phyloP scores from a whole-genome alignment of 1,284 basidiomycete species.

The Heterobasidion occidentale region DNA sequence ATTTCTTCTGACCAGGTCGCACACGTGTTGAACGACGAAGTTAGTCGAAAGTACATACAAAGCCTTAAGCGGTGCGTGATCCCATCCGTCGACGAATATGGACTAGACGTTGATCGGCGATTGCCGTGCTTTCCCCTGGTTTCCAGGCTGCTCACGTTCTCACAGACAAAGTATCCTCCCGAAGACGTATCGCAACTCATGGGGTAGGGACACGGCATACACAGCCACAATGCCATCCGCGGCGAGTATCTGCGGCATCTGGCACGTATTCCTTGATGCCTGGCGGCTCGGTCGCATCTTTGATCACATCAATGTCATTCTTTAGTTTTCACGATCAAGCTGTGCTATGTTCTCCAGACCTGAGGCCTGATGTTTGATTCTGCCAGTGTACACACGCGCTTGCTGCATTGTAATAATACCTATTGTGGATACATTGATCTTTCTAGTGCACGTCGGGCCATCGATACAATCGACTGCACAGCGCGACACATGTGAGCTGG shows the following conservation, averaged over 20 bases:
- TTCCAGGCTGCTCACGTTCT: conserved; percentile 80
- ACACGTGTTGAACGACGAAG: conserved; percentile 98
- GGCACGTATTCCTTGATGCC: too few species aligned
- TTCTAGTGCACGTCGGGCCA: not conserved
- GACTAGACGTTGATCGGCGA: conserved; percentile 4
- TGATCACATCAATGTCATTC: not conserved
- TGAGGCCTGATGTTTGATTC: not conserved
- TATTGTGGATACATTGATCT: not conserved
- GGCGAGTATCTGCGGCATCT: too few species aligned
- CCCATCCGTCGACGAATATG: not conserved
- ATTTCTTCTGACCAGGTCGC: conserved; percentile 96
- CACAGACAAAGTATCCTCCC: conserved; percentile 91
- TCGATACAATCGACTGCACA: not conserved
- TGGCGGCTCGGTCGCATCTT: conserved; percentile 2
- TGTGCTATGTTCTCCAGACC: not conserved
- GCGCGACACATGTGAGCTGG: not conserved
- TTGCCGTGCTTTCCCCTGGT: not conserved
- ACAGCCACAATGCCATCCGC: not conserved
- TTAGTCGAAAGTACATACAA: conserved; percentile 98
- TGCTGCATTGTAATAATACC: not conserved
- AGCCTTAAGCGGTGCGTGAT: conserved; percentile 80
- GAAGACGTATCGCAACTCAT: conserved; percentile 86
- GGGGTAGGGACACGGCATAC: conserved; percentile 39
- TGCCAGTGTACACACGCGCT: not conserved
- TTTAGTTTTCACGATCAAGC: not conserved